Evolutionary conservation across 306 rosid species (phyloP), one percentile per base, ranked within the genome.

Genomic region (Hylodesmum podocarpum): DNA sequence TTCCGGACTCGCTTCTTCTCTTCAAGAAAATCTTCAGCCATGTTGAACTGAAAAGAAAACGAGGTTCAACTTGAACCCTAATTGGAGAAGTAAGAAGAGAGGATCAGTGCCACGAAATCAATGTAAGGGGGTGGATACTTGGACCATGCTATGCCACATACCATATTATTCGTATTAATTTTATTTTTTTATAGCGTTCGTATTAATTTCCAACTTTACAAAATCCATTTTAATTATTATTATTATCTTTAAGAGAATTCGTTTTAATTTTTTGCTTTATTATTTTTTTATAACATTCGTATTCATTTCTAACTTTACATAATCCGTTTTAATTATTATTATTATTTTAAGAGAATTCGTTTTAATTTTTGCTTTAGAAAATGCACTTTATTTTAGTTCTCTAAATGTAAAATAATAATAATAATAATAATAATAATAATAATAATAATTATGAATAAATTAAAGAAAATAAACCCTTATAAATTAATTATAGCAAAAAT

Each of bases 1-100:
- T 92, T 95, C 76, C 91, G 84, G 28, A 72, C 78, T 67, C 96
- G 91, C 89, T 92, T 92, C 87, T 91, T 91, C 50, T 88, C 93
- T 44, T 27, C 76, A 14, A 88, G 80, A 65, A 88, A 87, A 8
- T 88, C 93, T 31, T 89, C 94, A 28, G 82, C 84, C 97, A 89
- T 87, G 66, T 82, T 73, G 69, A 79, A 25, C 34, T 41, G 70
- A 75, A 66, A 81, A 44, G 1, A 29, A 58, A 58, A 1, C 16
- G 33, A 15, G 2, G 15, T 22, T 15, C 19, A 82, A 25, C 41
- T 43, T 55, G 74, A 49, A 19, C 77, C 74, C 77, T 14, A 63
- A 29, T 27, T 31, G 70, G 24, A 62, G 68, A 16, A 34, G 0
- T 1, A 24, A 2, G 34, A 70, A 34, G 50, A 34, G 34, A 44